Base-by-base conservation (phyloP, 805 yeast species). In the Pichia manshurica region DNA sequence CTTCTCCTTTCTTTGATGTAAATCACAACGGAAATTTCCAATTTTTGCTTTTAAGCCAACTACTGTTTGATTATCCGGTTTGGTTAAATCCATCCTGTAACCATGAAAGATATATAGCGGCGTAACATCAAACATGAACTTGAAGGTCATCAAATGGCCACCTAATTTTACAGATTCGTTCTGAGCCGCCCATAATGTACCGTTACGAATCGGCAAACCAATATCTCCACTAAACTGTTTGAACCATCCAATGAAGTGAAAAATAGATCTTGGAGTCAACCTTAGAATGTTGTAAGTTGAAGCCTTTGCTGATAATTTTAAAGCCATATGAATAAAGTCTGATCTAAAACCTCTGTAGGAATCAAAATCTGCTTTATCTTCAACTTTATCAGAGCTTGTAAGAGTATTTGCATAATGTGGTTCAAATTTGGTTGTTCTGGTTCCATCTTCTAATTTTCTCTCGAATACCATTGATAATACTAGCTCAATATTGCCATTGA, bases 231-330 rank as follows among this genome's bases (percentile, higher is more conserved):
- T 77, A 63, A 90, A 90, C 54, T 86, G 72, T 31, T 68, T 69
- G 90, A 96, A 89, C 97, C 97, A 91, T 4, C 65, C 59, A 54
- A 79, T 77, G 65, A 91, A 88, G 49, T 78, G 83, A 15, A 66
- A 59, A 53, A 90, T 69, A 0, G 81, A 75, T 5, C 68, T 71
- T 1, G 96, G 95, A 3, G 87, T 72, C 39, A 91, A 66, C 60
- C 88, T 93, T 39, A 87, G 72, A 0, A 87, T 71, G 64, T 89
- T 90, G 54, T 79, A 76, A 4, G 74, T 58, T 6, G 57, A 48
- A 13, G 45, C 44, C 4, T 47, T 49, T 5, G 61, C 47, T 1
- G 55, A 41, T 13, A 69, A 64, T n/a, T 81, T 72, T 33, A 84
- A 66, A 0, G 87, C 79, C 73, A 84, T 64, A 61, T 88, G 96